Percentiles rank a stretch among this genome's conserved stretches.
Evolutionary conservation across 192 early-diverging fungal genomes (phyloP).

Genomic region (Coemansia sp.): DNA sequence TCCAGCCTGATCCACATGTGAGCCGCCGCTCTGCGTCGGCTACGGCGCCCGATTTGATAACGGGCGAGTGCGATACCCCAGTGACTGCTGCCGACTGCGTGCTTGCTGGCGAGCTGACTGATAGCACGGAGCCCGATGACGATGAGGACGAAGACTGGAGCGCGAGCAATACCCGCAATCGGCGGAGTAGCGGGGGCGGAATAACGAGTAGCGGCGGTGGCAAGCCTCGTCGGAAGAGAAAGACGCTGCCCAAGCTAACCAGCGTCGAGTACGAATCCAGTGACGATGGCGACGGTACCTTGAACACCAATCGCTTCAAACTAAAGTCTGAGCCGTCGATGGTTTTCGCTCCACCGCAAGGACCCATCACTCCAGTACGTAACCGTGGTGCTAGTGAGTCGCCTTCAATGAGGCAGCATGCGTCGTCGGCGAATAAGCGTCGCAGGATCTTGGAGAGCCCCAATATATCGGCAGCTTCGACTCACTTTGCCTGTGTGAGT

Average conservation of each 20-base stretch:
- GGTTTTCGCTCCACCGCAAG: conserved; percentile 15
- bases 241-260: conserved; percentile 8
- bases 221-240: not conserved
- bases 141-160: conserved; percentile 47
- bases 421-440: conserved; percentile 8
- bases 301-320: not conserved
- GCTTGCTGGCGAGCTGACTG: not conserved
- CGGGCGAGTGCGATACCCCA: not conserved
- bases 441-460: conserved; percentile 6
- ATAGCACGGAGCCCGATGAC: conserved; percentile 41
- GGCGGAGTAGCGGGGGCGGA: not conserved
- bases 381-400: not conserved
- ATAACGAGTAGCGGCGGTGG: not conserved
- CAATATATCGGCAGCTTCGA: conserved; percentile 1
- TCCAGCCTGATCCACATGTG: not conserved
- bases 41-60: not conserved
- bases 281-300: not conserved
- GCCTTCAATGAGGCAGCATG: not conserved
- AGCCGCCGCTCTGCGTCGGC: not conserved
- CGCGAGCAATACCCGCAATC: not conserved
- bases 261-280: conserved; percentile 8
- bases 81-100: not conserved
- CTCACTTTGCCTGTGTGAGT: not conserved
- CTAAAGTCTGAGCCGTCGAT: conserved; percentile 22
- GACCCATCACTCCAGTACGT: not conserved